Conservation (phyloP, 129 eudicot genomes). For the Escallonia rubra region DNA sequence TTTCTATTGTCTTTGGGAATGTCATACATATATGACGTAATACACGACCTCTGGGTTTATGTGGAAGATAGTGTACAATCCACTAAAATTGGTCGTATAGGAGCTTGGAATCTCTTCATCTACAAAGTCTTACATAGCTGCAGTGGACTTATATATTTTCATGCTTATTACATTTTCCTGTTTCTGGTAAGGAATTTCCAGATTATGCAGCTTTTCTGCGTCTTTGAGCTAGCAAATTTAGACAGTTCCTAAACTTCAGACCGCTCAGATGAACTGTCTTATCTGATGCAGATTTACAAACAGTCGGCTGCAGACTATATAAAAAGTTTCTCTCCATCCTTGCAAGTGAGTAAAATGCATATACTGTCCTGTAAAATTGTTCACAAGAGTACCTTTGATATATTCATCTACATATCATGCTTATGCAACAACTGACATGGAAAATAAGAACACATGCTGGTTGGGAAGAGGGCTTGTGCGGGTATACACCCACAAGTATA, state of each 20-base stretch:
- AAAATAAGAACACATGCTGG: neutral
- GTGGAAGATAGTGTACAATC: too few species aligned
- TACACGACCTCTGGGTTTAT: too few species aligned
- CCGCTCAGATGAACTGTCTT: neutral
- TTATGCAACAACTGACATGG: neutral
- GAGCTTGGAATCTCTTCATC: neutral
- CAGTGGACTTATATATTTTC: neutral
- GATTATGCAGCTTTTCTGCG: neutral
- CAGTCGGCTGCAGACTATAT: slow-evolving; percentile 67
- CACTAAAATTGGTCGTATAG: neutral
- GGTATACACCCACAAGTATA: too few species aligned
- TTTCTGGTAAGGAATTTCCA: neutral
- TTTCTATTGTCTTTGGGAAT: too few species aligned
- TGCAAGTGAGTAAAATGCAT: slow-evolving; percentile 34
- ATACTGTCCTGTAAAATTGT: neutral
- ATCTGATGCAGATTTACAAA: slow-evolving; percentile 47
- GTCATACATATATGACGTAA: too few species aligned
- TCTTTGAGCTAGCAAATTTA: neutral
- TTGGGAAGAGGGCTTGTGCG: neutral
- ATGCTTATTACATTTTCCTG: too few species aligned
- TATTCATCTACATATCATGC: neutral
- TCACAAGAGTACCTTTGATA: neutral
- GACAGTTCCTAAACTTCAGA: too few species aligned
- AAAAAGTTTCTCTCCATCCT: slow-evolving; percentile 49
- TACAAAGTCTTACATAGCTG: neutral